These are phyloP conservation scores for Blastomyces gilchristii DNA, from an alignment of 2,329 filamentous ascomycete species.

Conservation along the genomic window DNA sequence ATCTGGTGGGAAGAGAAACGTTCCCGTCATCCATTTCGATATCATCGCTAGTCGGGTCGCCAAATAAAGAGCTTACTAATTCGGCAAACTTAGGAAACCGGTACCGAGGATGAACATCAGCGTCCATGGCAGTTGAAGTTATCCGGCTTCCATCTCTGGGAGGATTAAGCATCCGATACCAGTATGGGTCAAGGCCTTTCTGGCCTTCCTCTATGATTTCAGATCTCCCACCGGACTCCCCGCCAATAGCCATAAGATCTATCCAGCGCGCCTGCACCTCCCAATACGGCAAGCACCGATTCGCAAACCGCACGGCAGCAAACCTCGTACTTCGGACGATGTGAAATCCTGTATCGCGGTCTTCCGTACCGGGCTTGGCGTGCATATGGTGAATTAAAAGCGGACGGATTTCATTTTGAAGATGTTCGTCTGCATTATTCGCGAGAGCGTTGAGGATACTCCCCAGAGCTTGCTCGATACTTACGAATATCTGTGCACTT, in stretches of 20 bases:
- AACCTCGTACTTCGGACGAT: conserved; percentile 66
- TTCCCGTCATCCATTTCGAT: conserved; percentile 6
- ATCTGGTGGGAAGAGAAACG: conserved; percentile 17
- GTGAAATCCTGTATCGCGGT: conserved; percentile 30
- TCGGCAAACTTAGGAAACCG: conserved; percentile 32
- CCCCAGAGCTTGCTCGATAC: conserved; percentile 80
- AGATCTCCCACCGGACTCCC: conserved; percentile 55
- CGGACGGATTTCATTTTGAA: conserved; percentile 36
- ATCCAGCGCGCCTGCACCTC: conserved; percentile 79
- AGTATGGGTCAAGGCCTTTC: conserved; percentile 74
- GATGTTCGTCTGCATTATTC: conserved; percentile 33
- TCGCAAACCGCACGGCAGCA: conserved; percentile 78
- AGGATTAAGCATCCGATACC: conserved; percentile 54
- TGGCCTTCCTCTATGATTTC: conserved; percentile 84
- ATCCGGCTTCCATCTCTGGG: conserved; percentile 35
- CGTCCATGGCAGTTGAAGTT: conserved; percentile 42
- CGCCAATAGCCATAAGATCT: conserved; percentile 68
- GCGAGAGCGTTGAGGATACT: conserved; percentile 57
- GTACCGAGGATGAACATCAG: conserved; percentile 38
- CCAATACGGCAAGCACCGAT: conserved; percentile 69
- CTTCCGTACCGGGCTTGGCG: conserved; percentile 33
- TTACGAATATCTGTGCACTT: conserved; percentile 63
- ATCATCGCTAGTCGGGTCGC: not conserved
- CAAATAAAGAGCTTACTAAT: conserved; percentile 22
- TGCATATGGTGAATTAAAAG: conserved; percentile 62